Base-by-base conservation (phyloP, 2,329 filamentous ascomycete species). In the Pseudogymnoascus sp. region DNA sequence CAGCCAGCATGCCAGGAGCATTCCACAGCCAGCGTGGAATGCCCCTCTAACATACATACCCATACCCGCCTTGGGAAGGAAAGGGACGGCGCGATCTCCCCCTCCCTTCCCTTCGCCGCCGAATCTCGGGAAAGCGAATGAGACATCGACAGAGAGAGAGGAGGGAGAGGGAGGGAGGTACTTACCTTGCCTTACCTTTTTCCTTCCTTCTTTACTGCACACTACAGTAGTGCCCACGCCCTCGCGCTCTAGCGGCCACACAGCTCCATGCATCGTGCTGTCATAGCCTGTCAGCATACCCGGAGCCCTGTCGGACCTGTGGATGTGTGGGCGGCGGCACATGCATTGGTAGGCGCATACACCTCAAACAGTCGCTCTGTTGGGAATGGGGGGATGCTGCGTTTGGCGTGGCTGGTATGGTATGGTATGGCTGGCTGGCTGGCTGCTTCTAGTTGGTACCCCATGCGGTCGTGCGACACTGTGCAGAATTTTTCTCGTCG, bases 331-430 rank as follows among this genome's bases (percentile, higher is more conserved):
- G 21, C 42, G 42, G 42, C 42, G 21, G 44, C 44, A 50, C 21
- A 28, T 50, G 44, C 44, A 50, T 50, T 28, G 44, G 44, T 13
- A n/a, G 21, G 23, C 44, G 44, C 21, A 50, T 28, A n/a, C 19
- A 47, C 44, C 44, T 50, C 44, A 50, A 50, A 50, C 44, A 50
- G 44, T 50, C 44, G 44, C 40, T 44, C 40, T 44, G 44, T 50
- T 23, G 44, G 44, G 44, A 50, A 28, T 15, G 23, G 5, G 15
- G 42, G 23, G 21, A 50, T 50, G 44, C 44, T 50, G 44, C 21
- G 23, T 50, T 50, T 50, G 44, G 44, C 44, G 42, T 47, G 42
- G 21, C 21, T 44, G 17, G 17, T 13, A 8, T 47, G 42, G 21
- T 21, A 13, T 44, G 17, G 17, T 13, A 8, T 47, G 42, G 21